Conservation (phyloP, 768 basidiomycete genomes). For the Artomyces pyxidatus region DNA sequence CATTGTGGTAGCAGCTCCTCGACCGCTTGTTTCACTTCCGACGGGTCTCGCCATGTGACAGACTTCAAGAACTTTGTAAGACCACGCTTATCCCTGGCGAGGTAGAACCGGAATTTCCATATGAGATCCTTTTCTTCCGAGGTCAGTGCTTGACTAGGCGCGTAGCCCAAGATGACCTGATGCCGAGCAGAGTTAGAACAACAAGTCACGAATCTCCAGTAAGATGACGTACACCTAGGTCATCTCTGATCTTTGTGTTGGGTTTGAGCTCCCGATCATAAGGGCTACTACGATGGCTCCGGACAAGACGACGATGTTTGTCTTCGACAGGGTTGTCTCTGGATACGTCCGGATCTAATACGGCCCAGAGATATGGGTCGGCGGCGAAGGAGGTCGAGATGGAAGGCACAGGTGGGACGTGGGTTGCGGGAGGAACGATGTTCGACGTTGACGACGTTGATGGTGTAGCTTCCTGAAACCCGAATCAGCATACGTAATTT, state of each 20-base stretch:
- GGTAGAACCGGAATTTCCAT: constrained; percentile 99
- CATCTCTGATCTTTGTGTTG: constrained; percentile 91
- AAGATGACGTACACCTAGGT: constrained; percentile 61
- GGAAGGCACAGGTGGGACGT: constrained; percentile 35
- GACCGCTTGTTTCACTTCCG: constrained; percentile 96
- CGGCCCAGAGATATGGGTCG: constrained; percentile 76
- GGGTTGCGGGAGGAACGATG: constrained; percentile 30
- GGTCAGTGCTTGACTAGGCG: constrained; percentile 79
- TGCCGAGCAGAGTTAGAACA: background rate
- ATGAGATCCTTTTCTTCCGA: constrained; percentile 93
- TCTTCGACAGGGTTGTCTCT: constrained; percentile 97
- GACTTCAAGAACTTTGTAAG: constrained; percentile 97
- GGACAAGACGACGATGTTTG: constrained; percentile 88
- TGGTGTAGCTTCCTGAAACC: constrained; percentile 7
- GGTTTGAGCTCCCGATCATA: constrained; percentile 95
- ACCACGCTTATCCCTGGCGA: constrained; percentile 84
- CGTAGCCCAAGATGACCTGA: constrained; percentile 84
- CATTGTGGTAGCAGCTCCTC: constrained; percentile 92
- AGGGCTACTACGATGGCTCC: constrained; percentile 91
- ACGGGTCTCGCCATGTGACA: constrained; percentile 94
- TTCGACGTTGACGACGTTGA: constrained; percentile 28
- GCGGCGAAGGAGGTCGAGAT: constrained; percentile 43
- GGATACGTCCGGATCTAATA: constrained; percentile 84
- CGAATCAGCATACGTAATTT: too few species aligned
- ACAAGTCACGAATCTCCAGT: background rate